phyloP scores from a whole-genome alignment of 768 basidiomycete species.

The Solioccasus polychromus region DNA sequence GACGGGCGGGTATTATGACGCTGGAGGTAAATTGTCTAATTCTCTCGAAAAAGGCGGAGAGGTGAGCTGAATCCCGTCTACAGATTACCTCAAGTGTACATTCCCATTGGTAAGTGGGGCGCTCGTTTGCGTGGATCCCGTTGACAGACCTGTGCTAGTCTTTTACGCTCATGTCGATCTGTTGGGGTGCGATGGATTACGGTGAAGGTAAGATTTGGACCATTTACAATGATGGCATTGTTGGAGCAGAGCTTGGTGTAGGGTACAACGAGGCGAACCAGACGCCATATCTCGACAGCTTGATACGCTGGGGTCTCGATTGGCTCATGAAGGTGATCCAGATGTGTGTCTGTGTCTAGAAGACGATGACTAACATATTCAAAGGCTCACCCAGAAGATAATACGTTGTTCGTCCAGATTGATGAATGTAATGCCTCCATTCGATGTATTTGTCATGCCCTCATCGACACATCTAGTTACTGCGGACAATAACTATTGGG shows the following conservation, averaged over 20 bases:
- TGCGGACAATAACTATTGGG: conserved; percentile 85
- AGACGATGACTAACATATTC: not conserved
- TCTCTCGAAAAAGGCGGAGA: no score
- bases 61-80: conserved; percentile 1
- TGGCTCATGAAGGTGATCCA: conserved; percentile 83
- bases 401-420: conserved; percentile 75
- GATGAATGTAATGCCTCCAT: conserved; percentile 47
- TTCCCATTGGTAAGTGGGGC: conserved; percentile 65
- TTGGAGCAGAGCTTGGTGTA: conserved; percentile 23
- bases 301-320: conserved; percentile 87
- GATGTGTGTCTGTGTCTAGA: not conserved
- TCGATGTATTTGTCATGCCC: not conserved
- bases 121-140: not conserved
- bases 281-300: conserved; percentile 87
- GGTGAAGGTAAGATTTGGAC: conserved; percentile 55
- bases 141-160: conserved; percentile 41
- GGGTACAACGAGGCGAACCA: conserved; percentile 86
- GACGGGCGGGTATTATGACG: conserved; percentile 89
- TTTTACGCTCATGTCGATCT: conserved; percentile 78
- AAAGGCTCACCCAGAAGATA: conserved; percentile 76
- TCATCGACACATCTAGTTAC: conserved; percentile 37
- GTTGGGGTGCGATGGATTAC: conserved; percentile 87
- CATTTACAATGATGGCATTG: not conserved
- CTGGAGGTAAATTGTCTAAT: conserved; percentile 63
- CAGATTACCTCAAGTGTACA: conserved; percentile 87